These are phyloP conservation scores for Scutellospora calospora DNA, from an alignment of 371 early-diverging fungal species.

Conservation along the genomic window DNA sequence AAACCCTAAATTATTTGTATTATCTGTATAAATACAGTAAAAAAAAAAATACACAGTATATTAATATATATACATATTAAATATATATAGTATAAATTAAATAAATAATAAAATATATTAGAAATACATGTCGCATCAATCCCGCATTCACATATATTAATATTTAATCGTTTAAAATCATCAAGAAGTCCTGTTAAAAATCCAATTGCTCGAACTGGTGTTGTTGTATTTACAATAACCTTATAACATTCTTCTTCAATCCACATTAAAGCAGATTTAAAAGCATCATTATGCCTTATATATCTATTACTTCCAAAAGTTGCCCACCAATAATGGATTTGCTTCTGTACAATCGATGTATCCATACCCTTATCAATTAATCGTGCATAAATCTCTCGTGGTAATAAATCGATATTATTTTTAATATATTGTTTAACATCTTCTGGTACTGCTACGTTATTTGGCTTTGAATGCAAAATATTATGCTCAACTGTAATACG, in stretches of 20 bases:
- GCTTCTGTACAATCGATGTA: background rate
- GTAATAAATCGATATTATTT: background rate
- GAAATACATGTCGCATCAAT: conserved; percentile 1
- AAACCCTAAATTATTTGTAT: background rate
- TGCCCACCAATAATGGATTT: background rate
- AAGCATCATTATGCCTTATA: background rate
- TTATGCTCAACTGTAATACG: background rate
- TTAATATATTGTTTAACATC: background rate
- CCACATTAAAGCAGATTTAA: background rate
- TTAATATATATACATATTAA: too few relatives aligned
- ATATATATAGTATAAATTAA: background rate
- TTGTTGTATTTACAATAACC: background rate
- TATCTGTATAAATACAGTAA: background rate
- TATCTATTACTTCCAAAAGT: background rate
- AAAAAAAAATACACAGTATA: too few relatives aligned
- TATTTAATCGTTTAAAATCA: background rate
- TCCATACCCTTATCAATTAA: background rate
- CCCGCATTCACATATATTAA: conserved; percentile 21
- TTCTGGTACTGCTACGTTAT: background rate
- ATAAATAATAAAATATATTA: background rate
- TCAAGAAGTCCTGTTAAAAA: background rate
- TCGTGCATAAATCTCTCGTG: background rate
- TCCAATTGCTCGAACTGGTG: background rate
- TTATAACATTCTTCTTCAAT: background rate
- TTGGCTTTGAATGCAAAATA: background rate